A percentile compares a stretch with the other conserved stretches of the same genome.
phyloP scores from a whole-genome alignment of 2,329 filamentous ascomycete genomes.

The Calonectria pauciramosa region DNA sequence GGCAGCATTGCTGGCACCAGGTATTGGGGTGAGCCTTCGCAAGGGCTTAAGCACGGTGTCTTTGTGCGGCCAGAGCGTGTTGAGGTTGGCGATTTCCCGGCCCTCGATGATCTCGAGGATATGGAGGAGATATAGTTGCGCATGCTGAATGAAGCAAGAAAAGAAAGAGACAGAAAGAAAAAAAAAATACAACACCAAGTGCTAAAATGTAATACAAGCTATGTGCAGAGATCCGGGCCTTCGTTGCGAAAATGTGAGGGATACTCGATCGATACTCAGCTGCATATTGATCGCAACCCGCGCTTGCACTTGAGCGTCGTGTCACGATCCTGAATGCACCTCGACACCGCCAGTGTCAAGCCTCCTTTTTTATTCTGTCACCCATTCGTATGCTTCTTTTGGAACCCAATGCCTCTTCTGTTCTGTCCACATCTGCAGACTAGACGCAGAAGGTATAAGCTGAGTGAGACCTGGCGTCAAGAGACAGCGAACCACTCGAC shows the following conservation, averaged over 20 bases:
- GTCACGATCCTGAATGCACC: background rate
- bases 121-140: conserved; percentile 76
- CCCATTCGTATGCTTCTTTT: background rate
- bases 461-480: conserved; percentile 7
- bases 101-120: conserved; percentile 80
- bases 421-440: background rate
- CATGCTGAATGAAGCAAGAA: background rate
- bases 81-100: conserved; percentile 80
- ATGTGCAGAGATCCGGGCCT: background rate
- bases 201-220: background rate
- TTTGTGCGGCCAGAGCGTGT: conserved; percentile 85
- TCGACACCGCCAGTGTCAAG: conserved; percentile 2
- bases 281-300: background rate
- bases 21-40: conserved; percentile 77
- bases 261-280: background rate
- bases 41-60: conserved; percentile 76
- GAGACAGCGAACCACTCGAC: conserved; percentile 8
- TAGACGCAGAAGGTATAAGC: background rate
- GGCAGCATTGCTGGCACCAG: conserved; percentile 76
- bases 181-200: background rate
- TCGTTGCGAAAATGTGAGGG: background rate
- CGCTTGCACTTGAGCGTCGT: background rate
- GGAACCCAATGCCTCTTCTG: background rate
- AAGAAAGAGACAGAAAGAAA: background rate
- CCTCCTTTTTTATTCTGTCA: background rate